Percentiles rank a stretch among this genome's conserved stretches.
These are phyloP conservation scores for Metschnikowia lochheadii DNA, from an alignment of 805 yeast genomes.

Conservation along the genomic window DNA sequence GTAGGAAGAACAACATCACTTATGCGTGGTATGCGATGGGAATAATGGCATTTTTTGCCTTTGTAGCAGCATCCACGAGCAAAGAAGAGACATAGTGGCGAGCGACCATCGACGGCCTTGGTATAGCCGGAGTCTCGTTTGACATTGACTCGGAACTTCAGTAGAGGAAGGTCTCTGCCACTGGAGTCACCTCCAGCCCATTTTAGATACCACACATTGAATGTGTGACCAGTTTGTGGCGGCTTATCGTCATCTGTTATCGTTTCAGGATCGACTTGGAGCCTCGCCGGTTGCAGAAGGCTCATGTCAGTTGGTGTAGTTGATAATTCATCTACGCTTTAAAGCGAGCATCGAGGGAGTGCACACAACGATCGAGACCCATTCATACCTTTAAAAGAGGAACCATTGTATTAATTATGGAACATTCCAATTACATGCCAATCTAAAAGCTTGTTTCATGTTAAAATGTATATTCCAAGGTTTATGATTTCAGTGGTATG, in stretches of 20 bases:
- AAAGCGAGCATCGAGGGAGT: background rate
- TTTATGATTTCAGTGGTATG: too few relatives aligned
- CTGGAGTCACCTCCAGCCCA: constrained; percentile 77
- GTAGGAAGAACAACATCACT: constrained; percentile 58
- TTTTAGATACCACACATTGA: constrained; percentile 83
- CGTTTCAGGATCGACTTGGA: constrained; percentile 63
- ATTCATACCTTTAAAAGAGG: too few relatives aligned
- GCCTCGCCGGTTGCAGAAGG: constrained; percentile 52
- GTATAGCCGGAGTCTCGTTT: constrained; percentile 72
- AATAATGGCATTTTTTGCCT: constrained; percentile 71
- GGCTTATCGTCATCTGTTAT: constrained; percentile 60
- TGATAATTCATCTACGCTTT: background rate
- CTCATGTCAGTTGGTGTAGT: background rate
- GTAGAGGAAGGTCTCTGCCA: constrained; percentile 39
- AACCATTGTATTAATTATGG: too few relatives aligned
- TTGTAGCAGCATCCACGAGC: constrained; percentile 84
- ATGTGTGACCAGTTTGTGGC: constrained; percentile 73
- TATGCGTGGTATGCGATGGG: constrained; percentile 70
- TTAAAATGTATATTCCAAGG: too few relatives aligned
- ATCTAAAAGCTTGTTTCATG: too few relatives aligned
- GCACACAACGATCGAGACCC: background rate
- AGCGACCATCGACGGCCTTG: constrained; percentile 47
- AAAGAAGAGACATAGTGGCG: constrained; percentile 73
- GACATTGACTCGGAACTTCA: constrained; percentile 59
- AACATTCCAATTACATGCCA: too few relatives aligned